Conservation (phyloP, 2,329 filamentous ascomycete genomes). For the Trichoderma citrinoviride region DNA sequence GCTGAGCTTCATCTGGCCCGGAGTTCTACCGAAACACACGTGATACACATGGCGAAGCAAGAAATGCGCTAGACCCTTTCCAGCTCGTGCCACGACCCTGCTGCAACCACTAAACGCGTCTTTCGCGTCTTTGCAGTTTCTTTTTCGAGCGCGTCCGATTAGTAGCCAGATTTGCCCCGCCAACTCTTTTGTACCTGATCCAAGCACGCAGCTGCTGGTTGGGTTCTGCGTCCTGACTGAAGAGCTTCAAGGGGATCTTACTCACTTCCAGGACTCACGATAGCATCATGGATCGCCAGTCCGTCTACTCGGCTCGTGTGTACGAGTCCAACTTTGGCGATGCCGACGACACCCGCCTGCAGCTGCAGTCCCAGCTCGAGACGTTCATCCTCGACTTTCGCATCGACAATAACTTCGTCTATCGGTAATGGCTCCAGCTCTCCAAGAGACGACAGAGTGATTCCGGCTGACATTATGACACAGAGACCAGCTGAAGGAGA, state of each 20-base stretch:
- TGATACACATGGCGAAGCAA: conserved; percentile 1
- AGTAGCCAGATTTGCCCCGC: conserved; percentile 23
- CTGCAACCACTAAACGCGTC: conserved; percentile 34
- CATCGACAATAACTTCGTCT: conserved; percentile 91
- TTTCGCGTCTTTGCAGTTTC: conserved; percentile 28
- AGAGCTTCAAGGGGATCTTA: no score
- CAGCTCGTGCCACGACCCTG: background rate
- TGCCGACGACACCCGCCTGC: conserved; percentile 64
- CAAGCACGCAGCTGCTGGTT: background rate
- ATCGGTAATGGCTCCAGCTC: conserved; percentile 63
- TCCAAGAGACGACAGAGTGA: background rate
- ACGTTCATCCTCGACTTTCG: conserved; percentile 93
- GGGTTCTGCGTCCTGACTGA: background rate
- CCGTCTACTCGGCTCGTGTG: conserved; percentile 80
- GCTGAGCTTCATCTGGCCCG: background rate
- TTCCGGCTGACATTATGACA: background rate
- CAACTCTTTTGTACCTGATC: background rate
- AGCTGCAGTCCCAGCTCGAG: conserved; percentile 76
- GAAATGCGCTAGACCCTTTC: background rate
- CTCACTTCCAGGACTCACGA: no score
- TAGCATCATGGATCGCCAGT: conserved; percentile 75
- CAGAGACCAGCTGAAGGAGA: conserved; percentile 93
- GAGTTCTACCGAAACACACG: conserved; percentile 14
- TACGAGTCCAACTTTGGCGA: conserved; percentile 66
- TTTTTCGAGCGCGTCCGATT: conserved; percentile 26